Percentiles rank a stretch among this genome's conserved stretches.
Conservation (phyloP, 2,329 filamentous ascomycete genomes). For the Phoma sp. region DNA sequence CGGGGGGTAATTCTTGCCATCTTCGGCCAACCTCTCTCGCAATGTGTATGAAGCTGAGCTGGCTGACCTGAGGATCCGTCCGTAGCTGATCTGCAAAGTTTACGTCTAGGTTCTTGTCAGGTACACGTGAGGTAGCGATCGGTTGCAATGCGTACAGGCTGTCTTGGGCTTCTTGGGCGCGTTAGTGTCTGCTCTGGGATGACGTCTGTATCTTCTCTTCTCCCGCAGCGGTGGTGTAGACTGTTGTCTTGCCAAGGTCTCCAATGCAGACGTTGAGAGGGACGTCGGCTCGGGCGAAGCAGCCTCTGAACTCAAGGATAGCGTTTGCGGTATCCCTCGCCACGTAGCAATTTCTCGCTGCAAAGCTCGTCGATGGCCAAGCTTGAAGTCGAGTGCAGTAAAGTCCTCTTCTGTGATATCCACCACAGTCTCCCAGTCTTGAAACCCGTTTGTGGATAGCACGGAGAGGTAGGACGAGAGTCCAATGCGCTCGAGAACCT, state of each 20-base stretch:
- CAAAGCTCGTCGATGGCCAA: constrained; percentile 47
- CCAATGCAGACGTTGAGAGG: constrained; percentile 40
- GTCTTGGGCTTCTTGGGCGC: constrained; percentile 52
- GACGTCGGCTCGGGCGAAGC: constrained; percentile 27
- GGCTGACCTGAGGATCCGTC: constrained; percentile 42
- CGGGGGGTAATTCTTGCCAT: constrained; percentile 47
- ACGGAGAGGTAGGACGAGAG: constrained; percentile 36
- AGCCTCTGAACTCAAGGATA: constrained; percentile 26
- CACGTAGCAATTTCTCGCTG: constrained; percentile 51
- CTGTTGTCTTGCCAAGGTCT: constrained; percentile 33
- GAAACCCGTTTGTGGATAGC: constrained; percentile 46
- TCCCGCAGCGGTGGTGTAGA: constrained; percentile 34
- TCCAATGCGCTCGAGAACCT: constrained; percentile 42
- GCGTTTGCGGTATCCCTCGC: constrained; percentile 37
- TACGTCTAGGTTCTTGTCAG: constrained; percentile 37
- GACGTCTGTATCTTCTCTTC: constrained; percentile 48
- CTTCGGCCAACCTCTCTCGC: constrained; percentile 47
- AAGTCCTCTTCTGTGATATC: constrained; percentile 52
- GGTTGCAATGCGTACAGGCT: constrained; percentile 37
- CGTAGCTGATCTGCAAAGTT: constrained; percentile 51
- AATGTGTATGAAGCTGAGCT: constrained; percentile 49
- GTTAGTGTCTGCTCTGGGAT: constrained; percentile 45
- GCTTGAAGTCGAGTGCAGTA: constrained; percentile 46
- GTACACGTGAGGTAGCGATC: neutral
- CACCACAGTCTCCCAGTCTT: constrained; percentile 47